Conservation (phyloP, 345 rosid species). For the Gynandropsis gynandra region DNA sequence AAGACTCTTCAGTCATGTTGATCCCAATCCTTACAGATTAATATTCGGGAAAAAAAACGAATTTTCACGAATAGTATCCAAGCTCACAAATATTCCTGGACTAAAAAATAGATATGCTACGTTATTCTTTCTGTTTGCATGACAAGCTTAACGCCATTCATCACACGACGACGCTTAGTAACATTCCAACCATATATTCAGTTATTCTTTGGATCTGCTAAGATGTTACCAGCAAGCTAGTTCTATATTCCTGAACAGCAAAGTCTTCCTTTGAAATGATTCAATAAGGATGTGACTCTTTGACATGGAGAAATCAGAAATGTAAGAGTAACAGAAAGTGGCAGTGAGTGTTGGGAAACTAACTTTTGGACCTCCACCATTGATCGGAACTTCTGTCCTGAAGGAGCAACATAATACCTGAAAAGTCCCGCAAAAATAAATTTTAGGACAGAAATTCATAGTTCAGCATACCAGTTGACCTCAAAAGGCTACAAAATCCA, state of each 20-base stretch:
- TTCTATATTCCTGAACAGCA: neutral
- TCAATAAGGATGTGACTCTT: neutral
- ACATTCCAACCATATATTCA: neutral
- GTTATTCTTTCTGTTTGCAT: neutral
- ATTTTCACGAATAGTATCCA: neutral
- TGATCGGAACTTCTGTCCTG: slow-evolving; percentile 89
- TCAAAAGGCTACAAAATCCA: too few species aligned
- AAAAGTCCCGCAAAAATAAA: neutral
- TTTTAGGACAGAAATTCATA: neutral
- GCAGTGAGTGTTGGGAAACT: slow-evolving; percentile 16
- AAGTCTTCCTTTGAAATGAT: too few species aligned
- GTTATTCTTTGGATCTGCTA: neutral
- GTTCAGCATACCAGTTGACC: too few species aligned
- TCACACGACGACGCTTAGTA: neutral
- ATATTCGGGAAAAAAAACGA: neutral
- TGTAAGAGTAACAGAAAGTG: neutral
- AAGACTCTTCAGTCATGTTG: slow-evolving; percentile 1
- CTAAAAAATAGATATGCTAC: slow-evolving; percentile 1
- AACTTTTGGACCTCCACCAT: slow-evolving; percentile 78
- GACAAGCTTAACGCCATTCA: slow-evolving; percentile 1
- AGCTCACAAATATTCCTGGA: neutral
- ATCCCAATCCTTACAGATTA: neutral
- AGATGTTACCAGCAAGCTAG: neutral
- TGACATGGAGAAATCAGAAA: neutral
- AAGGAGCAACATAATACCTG: slow-evolving; percentile 81